Conservation (phyloP, 257 asterid species). For the Nicotiana sylvestris region DNA sequence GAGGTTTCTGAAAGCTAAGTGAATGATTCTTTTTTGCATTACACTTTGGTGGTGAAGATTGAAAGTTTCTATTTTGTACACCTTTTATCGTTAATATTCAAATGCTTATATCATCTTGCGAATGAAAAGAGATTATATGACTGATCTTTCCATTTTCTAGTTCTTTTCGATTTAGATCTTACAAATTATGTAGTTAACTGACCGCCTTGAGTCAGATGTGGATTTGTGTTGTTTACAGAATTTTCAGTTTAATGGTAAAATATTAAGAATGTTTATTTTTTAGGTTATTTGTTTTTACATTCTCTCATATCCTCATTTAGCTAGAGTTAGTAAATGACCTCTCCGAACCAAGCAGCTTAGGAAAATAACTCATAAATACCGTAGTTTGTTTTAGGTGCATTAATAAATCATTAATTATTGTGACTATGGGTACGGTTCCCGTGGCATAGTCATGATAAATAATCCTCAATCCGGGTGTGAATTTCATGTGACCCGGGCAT, state of each 20-base stretch:
- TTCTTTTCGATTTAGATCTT: background rate
- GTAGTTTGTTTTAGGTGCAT: too few relatives aligned
- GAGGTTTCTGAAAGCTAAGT: background rate
- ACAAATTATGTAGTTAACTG: background rate
- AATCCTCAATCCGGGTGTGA: too few relatives aligned
- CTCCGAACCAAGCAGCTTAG: too few relatives aligned
- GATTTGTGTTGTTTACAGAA: background rate
- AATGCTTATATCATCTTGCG: background rate
- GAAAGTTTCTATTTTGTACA: conserved; percentile 22
- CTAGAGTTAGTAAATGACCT: too few relatives aligned
- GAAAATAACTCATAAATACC: too few relatives aligned
- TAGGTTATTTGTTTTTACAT: too few relatives aligned
- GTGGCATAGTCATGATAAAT: too few relatives aligned
- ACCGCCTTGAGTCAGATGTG: background rate
- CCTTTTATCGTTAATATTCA: conserved; percentile 8
- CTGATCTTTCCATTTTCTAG: background rate
- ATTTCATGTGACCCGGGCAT: too few relatives aligned
- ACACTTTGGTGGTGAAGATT: background rate
- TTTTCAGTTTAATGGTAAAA: background rate
- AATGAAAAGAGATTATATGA: background rate
- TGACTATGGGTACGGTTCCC: too few relatives aligned
- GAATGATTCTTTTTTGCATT: background rate
- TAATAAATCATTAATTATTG: too few relatives aligned
- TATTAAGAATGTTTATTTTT: too few relatives aligned
- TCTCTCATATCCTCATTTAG: too few relatives aligned